Base-by-base conservation (phyloP, 768 basidiomycete genomes). In the Nidularia sp. region DNA sequence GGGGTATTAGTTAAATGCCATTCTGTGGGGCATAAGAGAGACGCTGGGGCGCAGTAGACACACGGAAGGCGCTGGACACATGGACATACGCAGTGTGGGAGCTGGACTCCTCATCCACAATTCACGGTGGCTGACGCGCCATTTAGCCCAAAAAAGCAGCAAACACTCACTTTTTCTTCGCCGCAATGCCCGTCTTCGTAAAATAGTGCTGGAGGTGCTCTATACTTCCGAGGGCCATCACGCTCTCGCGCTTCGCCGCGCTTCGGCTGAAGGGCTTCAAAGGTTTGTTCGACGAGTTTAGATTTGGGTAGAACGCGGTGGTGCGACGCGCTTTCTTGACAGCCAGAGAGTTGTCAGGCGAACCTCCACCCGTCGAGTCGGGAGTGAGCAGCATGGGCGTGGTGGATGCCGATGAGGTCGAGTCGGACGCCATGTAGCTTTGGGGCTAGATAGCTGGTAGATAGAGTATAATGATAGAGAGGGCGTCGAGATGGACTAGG, bases 141-240 rank as follows among this genome's bases (percentile, higher is more conserved):
- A 15, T 47, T 46, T 7, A 25, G 4, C 44, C 43, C 29, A 45
- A 55, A 61, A 45, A 34, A 36, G 2, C 32, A 50, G 56, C 25
- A 48, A 31, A 35, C 34, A 75, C 86, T 71, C 70, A 88, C 92
- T 82, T 80, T 69, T 78, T 78, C 72, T 85, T 83, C 34, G 86
- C 76, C 25, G 77, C 78, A 50, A 93, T 78, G 1, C 91, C 91
- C 0, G 89, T 84, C 78, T 93, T 93, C 6, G 90, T 91, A 62
- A 95, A 98, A 65, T 94, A 95, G 62, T 94, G 87, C 69, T 98
- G 95, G 41, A 98, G 79, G 65, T 97, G 91, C 64, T 96, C 90
- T 59, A 98, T 98, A 64, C 91, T 93, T n/a, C 94, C 94, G 13
- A 98, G 71, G 0, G 92, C 84, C 84, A 95, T 88, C 15, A 98